Evolutionary conservation across 1,284 basidiomycete species (phyloP).

Genomic region (Apiotrichum veenhuisii): DNA sequence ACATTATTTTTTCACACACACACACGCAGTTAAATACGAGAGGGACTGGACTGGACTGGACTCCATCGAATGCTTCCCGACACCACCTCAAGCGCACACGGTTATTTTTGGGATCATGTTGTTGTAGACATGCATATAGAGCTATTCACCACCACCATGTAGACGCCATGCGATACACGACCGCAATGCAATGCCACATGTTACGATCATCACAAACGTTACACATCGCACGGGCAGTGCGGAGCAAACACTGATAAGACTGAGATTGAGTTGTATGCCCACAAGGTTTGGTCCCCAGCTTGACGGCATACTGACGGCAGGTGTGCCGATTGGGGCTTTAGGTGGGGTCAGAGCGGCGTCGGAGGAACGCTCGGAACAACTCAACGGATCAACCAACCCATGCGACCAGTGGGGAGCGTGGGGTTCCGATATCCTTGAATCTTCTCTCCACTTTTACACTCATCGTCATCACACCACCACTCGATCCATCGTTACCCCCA

Average conservation of each 20-base stretch:
- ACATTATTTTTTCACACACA: neutral
- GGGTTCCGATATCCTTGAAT: neutral
- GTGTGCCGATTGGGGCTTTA: too few relatives aligned
- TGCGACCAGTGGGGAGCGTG: too few relatives aligned
- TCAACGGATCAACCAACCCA: too few relatives aligned
- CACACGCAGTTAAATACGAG: neutral
- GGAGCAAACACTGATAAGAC: too few relatives aligned
- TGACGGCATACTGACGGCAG: neutral
- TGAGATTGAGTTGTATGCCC: too few relatives aligned
- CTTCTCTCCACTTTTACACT: neutral
- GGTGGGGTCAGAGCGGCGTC: too few relatives aligned
- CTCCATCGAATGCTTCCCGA: neutral
- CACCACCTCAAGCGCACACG: neutral
- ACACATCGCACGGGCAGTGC: too few relatives aligned
- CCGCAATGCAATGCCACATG: neutral
- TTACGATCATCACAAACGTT: neutral
- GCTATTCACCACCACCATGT: neutral
- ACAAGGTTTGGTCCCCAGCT: neutral
- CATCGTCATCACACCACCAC: too few relatives aligned
- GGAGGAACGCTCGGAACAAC: too few relatives aligned
- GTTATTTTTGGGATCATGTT: constrained; percentile 1
- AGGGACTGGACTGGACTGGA: constrained; percentile 2
- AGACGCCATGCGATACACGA: neutral
- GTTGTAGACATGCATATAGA: constrained; percentile 2
- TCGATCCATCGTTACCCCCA: neutral